Conservation (phyloP, 768 basidiomycete genomes). For the Pleurotus salmoneostramineus region DNA sequence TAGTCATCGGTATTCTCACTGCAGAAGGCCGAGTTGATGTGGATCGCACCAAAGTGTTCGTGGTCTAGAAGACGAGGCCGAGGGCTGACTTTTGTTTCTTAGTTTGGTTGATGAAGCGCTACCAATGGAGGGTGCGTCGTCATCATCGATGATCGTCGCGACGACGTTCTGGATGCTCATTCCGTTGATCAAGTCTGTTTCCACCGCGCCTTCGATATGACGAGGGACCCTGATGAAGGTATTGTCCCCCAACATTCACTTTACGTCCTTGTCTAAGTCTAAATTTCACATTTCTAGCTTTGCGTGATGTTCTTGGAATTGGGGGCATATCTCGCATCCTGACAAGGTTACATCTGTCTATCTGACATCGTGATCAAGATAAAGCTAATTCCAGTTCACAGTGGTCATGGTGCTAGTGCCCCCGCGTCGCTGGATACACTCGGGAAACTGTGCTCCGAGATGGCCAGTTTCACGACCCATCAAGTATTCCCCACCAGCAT, state of each 20-base stretch:
- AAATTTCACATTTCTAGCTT: slow-evolving; percentile 23
- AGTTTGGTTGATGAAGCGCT: slow-evolving; percentile 56
- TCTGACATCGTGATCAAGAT: neutral
- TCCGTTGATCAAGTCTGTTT: slow-evolving; percentile 53
- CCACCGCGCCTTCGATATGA: slow-evolving; percentile 80
- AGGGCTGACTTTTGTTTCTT: neutral
- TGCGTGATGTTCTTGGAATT: slow-evolving; percentile 48
- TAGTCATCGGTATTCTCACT: slow-evolving; percentile 65
- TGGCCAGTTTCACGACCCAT: neutral
- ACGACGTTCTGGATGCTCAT: neutral
- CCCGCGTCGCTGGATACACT: slow-evolving; percentile 36
- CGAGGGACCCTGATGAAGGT: slow-evolving; percentile 51
- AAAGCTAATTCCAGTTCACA: slow-evolving; percentile 14
- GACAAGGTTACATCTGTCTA: slow-evolving; percentile 55
- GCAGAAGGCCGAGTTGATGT: slow-evolving; percentile 57
- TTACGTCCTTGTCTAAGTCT: neutral
- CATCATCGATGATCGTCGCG: neutral
- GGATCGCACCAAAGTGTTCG: slow-evolving; percentile 48
- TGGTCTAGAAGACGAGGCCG: neutral
- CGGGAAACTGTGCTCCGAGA: slow-evolving; percentile 28
- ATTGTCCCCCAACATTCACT: slow-evolving; percentile 4
- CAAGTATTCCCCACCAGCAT: slow-evolving; percentile 28
- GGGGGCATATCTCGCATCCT: slow-evolving; percentile 70
- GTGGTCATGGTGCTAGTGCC: slow-evolving; percentile 50
- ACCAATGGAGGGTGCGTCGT: slow-evolving; percentile 54